Percentiles rank a stretch among this genome's conserved stretches.
Evolutionary conservation across 179 eudicot genomes (phyloP).

Genomic region (Drosera spatulata): DNA sequence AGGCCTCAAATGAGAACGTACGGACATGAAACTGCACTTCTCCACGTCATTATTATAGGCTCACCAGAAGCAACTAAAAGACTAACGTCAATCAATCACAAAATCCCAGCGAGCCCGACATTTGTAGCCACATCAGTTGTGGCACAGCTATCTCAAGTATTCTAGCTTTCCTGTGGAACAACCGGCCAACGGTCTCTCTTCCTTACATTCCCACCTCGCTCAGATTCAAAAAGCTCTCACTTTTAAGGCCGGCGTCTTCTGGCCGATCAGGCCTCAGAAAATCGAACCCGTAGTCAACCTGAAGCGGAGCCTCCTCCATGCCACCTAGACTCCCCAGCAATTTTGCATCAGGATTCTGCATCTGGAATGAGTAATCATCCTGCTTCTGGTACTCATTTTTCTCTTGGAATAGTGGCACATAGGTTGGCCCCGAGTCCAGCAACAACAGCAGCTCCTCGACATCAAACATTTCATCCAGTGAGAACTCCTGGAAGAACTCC

Average conservation of each 20-base stretch:
- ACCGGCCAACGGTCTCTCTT: background rate
- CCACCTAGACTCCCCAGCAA: conserved; percentile 8
- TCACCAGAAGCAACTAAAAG: too few species aligned
- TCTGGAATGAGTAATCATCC: conserved; percentile 12
- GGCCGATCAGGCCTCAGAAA: conserved; percentile 24
- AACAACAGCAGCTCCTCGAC: conserved; percentile 41
- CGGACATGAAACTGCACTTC: too few species aligned
- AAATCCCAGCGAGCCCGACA: too few species aligned
- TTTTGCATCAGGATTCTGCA: conserved; percentile 13
- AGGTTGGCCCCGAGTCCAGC: conserved; percentile 18
- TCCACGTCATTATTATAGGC: too few species aligned
- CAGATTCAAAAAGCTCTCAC: conserved; percentile 7
- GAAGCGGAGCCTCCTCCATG: conserved; percentile 8
- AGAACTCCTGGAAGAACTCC: conserved; percentile 11
- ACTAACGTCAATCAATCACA: too few species aligned
- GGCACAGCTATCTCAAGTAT: too few species aligned
- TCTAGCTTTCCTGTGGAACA: too few species aligned
- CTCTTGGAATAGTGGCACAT: background rate
- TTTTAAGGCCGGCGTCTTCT: conserved; percentile 14
- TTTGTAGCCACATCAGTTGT: too few species aligned
- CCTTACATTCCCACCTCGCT: conserved; percentile 13
- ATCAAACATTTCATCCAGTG: conserved; percentile 50
- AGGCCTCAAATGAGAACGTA: too few species aligned
- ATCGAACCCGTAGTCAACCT: conserved; percentile 16
- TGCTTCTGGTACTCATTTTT: conserved; percentile 1